Conservation (phyloP, 345 rosid species). For the Eutrema heterophyllum region DNA sequence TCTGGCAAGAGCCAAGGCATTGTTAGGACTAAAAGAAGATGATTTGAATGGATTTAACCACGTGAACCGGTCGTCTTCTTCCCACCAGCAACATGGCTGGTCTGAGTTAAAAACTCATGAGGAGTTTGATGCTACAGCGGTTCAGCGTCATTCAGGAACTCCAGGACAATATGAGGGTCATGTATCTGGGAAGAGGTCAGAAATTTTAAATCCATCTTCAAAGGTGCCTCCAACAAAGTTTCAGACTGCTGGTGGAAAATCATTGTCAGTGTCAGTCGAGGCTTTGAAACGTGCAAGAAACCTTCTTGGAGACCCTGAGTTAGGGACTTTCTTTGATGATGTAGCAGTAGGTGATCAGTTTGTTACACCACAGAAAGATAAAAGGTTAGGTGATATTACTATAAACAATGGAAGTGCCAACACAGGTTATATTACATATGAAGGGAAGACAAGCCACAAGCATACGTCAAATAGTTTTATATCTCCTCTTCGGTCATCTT, state of each 20-base stretch:
- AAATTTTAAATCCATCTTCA: slow-evolving; percentile 31
- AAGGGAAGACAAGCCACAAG: slow-evolving; percentile 39
- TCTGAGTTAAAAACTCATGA: slow-evolving; percentile 17
- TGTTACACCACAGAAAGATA: slow-evolving; percentile 32
- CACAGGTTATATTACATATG: slow-evolving; percentile 34
- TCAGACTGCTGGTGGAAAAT: slow-evolving; percentile 86
- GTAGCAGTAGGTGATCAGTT: slow-evolving; percentile 34
- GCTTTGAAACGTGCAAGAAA: slow-evolving; percentile 82
- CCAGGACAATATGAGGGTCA: slow-evolving; percentile 24
- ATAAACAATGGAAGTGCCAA: slow-evolving; percentile 38
- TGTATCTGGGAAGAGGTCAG: slow-evolving; percentile 27
- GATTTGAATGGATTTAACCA: slow-evolving; percentile 35
- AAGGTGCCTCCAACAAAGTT: slow-evolving; percentile 62
- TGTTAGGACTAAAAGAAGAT: slow-evolving; percentile 58
- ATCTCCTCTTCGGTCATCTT: slow-evolving; percentile 55
- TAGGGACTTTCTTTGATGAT: slow-evolving; percentile 51
- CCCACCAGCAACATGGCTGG: slow-evolving; percentile 14
- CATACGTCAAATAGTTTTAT: slow-evolving; percentile 42
- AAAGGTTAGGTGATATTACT: slow-evolving; percentile 26
- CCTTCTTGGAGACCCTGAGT: slow-evolving; percentile 89
- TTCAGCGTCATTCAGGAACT: slow-evolving; percentile 29
- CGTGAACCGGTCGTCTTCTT: slow-evolving; percentile 23
- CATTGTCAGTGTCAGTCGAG: slow-evolving; percentile 74
- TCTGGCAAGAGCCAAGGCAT: slow-evolving; percentile 57
- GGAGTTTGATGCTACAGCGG: slow-evolving; percentile 16